phyloP scores from a whole-genome alignment of 495 filamentous ascomycete species.

The Xylaria acuta region DNA sequence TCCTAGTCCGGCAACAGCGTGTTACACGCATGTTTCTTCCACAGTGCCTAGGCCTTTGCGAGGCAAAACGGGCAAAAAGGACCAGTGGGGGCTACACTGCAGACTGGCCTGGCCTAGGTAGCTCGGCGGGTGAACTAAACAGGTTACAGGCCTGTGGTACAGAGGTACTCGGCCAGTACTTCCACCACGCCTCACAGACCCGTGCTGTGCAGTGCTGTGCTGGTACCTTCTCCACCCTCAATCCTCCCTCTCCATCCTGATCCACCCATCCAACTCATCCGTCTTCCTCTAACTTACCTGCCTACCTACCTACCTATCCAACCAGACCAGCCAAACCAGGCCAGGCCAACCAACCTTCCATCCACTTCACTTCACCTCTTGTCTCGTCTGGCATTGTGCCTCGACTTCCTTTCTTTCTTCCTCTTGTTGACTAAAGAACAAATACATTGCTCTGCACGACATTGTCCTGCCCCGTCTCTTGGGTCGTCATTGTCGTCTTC shows the following conservation, averaged over 20 bases:
- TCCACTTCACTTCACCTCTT: slow-evolving; percentile 24
- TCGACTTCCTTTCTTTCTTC: slow-evolving; percentile 41
- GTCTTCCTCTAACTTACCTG: slow-evolving; percentile 16
- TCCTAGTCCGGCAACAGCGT: slow-evolving; percentile 16
- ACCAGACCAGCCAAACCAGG: background rate
- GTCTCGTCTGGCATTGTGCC: slow-evolving; percentile 31
- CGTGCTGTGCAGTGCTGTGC: slow-evolving; percentile 33
- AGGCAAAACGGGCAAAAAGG: slow-evolving; percentile 17
- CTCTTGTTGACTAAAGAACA: slow-evolving; percentile 40
- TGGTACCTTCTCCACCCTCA: slow-evolving; percentile 39
- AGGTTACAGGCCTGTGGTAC: background rate
- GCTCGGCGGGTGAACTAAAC: slow-evolving; percentile 10
- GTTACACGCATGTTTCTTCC: slow-evolving; percentile 28
- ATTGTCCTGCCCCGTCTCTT: slow-evolving; percentile 32
- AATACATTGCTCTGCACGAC: slow-evolving; percentile 36
- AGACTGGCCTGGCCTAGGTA: slow-evolving; percentile 14
- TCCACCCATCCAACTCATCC: slow-evolving; percentile 34
- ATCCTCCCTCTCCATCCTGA: slow-evolving; percentile 36
- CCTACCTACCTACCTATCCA: slow-evolving; percentile 3
- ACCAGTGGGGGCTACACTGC: slow-evolving; percentile 5
- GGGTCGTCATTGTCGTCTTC: slow-evolving; percentile 21
- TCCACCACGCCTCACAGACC: slow-evolving; percentile 31
- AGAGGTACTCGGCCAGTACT: slow-evolving; percentile 32
- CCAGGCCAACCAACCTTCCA: slow-evolving; percentile 24
- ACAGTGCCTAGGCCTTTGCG: slow-evolving; percentile 22